These are phyloP conservation scores for Penicillium verhagenii DNA, from an alignment of 495 filamentous ascomycete species.

Conservation along the genomic window DNA sequence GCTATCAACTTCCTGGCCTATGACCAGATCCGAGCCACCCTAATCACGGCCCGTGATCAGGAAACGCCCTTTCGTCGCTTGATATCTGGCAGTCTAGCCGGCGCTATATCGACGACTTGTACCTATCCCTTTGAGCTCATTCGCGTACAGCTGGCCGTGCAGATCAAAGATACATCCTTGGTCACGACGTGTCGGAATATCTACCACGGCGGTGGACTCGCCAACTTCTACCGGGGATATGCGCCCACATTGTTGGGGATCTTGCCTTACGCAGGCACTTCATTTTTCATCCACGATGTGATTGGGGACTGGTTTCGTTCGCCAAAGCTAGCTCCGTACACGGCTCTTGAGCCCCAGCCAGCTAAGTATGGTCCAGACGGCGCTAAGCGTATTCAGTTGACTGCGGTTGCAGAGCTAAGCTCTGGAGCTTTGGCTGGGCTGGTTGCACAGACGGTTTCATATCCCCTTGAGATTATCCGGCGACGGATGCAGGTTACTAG, in stretches of 20 bases:
- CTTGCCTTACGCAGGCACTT: constrained; percentile 94
- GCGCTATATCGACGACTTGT: constrained; percentile 86
- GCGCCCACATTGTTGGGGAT: constrained; percentile 86
- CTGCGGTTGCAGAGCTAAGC: constrained; percentile 72
- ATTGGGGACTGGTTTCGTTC: constrained; percentile 75
- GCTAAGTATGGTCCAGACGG: constrained; percentile 19
- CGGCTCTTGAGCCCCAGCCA: constrained; percentile 52
- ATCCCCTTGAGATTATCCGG: constrained; percentile 89
- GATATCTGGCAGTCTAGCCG: constrained; percentile 75
- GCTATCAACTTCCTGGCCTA: constrained; percentile 98
- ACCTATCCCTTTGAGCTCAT: constrained; percentile 95
- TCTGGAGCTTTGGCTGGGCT: constrained; percentile 86
- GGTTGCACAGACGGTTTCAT: constrained; percentile 85
- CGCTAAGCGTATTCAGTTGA: constrained; percentile 48
- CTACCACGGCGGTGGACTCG: constrained; percentile 73
- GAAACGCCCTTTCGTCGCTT: constrained; percentile 81
- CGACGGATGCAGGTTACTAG: constrained; percentile 95
- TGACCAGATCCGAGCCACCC: constrained; percentile 78
- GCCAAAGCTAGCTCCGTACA: constrained; percentile 63
- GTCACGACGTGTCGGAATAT: constrained; percentile 74
- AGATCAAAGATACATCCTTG: constrained; percentile 71
- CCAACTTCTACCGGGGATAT: constrained; percentile 96
- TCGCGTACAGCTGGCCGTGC: constrained; percentile 88
- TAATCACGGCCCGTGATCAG: constrained; percentile 67
- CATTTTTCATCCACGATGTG: constrained; percentile 92